A percentile compares a stretch with the other conserved stretches of the same genome.
phyloP scores from a whole-genome alignment of 2,329 filamentous ascomycete species.

The Tolypocladium tundrense region DNA sequence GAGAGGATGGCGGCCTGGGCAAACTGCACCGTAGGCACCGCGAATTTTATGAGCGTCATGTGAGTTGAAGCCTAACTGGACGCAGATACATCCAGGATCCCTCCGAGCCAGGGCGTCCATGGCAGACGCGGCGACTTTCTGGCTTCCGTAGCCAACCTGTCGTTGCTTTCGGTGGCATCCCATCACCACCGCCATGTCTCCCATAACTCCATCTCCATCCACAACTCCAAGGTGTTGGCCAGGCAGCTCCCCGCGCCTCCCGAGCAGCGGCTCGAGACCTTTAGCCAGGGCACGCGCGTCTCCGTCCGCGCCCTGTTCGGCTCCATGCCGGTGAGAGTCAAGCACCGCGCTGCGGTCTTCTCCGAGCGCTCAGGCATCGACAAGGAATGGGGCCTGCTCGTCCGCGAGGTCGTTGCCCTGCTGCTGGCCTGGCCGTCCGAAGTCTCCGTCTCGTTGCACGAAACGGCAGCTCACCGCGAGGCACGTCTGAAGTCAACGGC shows the following conservation, averaged over 20 bases:
- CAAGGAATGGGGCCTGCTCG: conserved; percentile 57
- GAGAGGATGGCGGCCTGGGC: conserved; percentile 57
- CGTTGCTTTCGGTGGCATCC: conserved; percentile 68
- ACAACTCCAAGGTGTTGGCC: conserved; percentile 56
- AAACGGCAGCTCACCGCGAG: conserved; percentile 29
- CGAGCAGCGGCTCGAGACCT: conserved; percentile 44
- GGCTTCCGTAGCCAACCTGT: conserved; percentile 64
- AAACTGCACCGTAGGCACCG: conserved; percentile 58
- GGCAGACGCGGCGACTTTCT: conserved; percentile 68
- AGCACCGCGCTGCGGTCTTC: conserved; percentile 54
- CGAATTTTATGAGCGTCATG: background rate
- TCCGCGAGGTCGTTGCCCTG: conserved; percentile 48
- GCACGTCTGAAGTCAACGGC: conserved; percentile 23
- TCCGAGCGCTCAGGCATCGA: conserved; percentile 39
- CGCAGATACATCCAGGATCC: conserved; percentile 69
- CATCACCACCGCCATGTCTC: conserved; percentile 50
- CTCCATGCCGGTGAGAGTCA: conserved; percentile 81
- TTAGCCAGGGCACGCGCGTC: conserved; percentile 63
- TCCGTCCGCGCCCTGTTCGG: conserved; percentile 76
- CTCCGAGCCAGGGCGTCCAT: conserved; percentile 36
- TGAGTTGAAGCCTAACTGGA: conserved; percentile 4
- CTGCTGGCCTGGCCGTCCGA: conserved; percentile 58
- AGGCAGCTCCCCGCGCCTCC: conserved; percentile 51
- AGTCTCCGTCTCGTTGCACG: conserved; percentile 48
- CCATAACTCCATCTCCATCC: conserved; percentile 56